These are phyloP conservation scores for Coemansia sp. DNA, from an alignment of 192 early-diverging fungal genomes.

Conservation along the genomic window DNA sequence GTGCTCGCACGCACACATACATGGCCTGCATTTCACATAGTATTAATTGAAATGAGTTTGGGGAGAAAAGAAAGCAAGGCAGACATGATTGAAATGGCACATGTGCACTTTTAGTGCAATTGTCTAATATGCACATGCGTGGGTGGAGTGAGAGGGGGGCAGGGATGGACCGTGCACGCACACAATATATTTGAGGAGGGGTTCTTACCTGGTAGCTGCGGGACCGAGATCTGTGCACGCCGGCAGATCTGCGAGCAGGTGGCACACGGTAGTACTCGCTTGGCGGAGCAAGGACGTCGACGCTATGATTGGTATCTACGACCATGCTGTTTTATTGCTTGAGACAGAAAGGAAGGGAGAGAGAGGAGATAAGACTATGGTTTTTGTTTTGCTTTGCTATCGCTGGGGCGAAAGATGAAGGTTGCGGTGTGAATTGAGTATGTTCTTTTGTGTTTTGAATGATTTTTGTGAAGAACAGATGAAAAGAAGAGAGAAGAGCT, in stretches of 20 bases:
- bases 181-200: not conserved
- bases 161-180: not conserved
- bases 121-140: not conserved
- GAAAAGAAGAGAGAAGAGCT: slow-evolving; percentile 2
- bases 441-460: slow-evolving; percentile 1
- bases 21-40: too few species aligned
- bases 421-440: not conserved
- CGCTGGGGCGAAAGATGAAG: not conserved
- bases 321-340: not conserved
- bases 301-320: slow-evolving; percentile 10
- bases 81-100: too few species aligned
- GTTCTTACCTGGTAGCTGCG: slow-evolving; percentile 35
- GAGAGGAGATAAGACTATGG: not conserved
- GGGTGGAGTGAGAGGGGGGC: not conserved
- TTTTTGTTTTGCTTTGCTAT: not conserved
- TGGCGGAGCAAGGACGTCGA: slow-evolving; percentile 35
- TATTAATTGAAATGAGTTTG: too few species aligned
- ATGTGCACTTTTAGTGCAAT: too few species aligned
- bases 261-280: slow-evolving; percentile 41
- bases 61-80: too few species aligned
- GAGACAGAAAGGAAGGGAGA: not conserved
- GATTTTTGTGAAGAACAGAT: not conserved
- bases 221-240: slow-evolving; percentile 31
- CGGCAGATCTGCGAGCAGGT: slow-evolving; percentile 16
- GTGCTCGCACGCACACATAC: too few species aligned